phyloP scores from a whole-genome alignment of 2,329 filamentous ascomycete genomes.

The Aureobasidium sp. region DNA sequence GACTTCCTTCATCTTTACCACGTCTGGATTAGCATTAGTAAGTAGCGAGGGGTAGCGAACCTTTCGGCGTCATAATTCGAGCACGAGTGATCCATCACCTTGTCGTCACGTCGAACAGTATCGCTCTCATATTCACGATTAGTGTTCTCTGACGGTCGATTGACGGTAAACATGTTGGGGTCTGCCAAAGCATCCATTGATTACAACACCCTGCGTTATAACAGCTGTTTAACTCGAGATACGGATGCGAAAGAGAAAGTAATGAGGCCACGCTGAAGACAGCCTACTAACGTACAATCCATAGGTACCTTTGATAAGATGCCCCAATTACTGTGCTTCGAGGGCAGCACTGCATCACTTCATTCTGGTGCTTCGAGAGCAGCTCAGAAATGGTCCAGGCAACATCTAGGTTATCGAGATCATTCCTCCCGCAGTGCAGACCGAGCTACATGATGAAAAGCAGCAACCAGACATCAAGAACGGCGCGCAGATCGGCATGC shows the following conservation, averaged over 20 bases:
- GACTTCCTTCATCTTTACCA: constrained; percentile 53
- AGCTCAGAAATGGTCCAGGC: constrained; percentile 49
- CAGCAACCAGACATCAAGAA: constrained; percentile 56
- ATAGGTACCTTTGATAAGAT: constrained; percentile 45
- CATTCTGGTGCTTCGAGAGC: constrained; percentile 56
- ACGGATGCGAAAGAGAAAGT: neutral
- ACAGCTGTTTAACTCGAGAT: neutral
- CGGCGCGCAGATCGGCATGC: constrained; percentile 60
- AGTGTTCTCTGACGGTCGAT: too few species aligned
- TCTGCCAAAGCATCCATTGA: too few species aligned
- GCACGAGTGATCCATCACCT: too few species aligned
- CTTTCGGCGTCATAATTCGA: too few species aligned
- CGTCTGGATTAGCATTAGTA: constrained; percentile 56
- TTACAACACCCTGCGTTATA: neutral
- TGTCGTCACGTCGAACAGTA: too few species aligned
- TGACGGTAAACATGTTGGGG: too few species aligned
- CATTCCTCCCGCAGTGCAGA: constrained; percentile 63
- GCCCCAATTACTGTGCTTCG: constrained; percentile 60
- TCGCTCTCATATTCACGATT: too few species aligned
- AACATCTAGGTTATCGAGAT: constrained; percentile 62
- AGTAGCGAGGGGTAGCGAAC: too few species aligned
- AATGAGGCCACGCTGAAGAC: too few species aligned
- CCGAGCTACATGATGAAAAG: constrained; percentile 61
- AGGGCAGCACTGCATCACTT: constrained; percentile 64
- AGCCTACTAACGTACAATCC: neutral